A percentile compares a stretch with the other conserved stretches of the same genome.
Conservation (phyloP, 2,329 filamentous ascomycete species). For the Venturiaceae sp. region DNA sequence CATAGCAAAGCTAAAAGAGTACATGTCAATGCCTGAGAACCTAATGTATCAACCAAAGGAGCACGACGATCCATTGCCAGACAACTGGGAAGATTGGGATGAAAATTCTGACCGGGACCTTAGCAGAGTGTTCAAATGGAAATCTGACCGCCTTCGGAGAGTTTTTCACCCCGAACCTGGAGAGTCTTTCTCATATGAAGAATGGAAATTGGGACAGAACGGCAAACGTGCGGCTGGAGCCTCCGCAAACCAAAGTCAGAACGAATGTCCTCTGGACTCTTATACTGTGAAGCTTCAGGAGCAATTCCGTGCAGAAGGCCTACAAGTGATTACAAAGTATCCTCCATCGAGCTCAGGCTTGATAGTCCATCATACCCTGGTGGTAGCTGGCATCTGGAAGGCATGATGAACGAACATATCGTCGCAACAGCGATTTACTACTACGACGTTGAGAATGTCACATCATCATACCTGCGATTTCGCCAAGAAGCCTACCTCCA, state of each 20-base stretch:
- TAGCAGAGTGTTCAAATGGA: not conserved
- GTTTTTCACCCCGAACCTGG: not conserved
- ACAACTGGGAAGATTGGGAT: not conserved
- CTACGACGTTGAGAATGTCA: constrained; percentile 22
- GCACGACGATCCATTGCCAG: not conserved
- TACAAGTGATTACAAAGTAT: constrained; percentile 13
- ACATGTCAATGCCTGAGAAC: too few species aligned
- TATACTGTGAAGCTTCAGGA: not conserved
- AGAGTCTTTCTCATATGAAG: not conserved
- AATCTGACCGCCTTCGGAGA: not conserved
- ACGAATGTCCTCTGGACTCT: not conserved
- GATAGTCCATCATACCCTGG: constrained; percentile 12
- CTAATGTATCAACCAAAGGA: not conserved
- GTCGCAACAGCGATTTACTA: constrained; percentile 52
- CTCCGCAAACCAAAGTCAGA: not conserved
- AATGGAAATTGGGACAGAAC: not conserved
- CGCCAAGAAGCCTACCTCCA: not conserved
- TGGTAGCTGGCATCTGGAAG: constrained; percentile 2
- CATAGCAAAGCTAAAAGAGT: not conserved
- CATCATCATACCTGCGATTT: not conserved
- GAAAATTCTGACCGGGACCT: not conserved
- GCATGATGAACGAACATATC: constrained; percentile 48
- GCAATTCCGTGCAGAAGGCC: constrained; percentile 18
- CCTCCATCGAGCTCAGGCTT: constrained; percentile 16
- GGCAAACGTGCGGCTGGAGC: not conserved